Conservation (phyloP, 2,329 filamentous ascomycete genomes). For the Xylogone sp. region DNA sequence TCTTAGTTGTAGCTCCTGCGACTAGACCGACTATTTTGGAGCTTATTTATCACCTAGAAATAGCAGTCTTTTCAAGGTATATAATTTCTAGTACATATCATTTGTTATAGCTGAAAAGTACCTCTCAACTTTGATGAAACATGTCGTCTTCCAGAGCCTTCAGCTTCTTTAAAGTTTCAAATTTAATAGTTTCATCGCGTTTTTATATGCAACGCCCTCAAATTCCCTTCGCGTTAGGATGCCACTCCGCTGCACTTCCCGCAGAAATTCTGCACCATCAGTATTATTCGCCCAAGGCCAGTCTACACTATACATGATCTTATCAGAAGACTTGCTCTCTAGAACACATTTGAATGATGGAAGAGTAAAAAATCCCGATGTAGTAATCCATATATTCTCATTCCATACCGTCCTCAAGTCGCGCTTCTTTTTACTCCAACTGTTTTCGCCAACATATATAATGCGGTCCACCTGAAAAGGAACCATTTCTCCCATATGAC, state of each 20-base stretch:
- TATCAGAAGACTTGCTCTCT: slow-evolving; percentile 41
- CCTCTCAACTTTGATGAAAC: too few relatives aligned
- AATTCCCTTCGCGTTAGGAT: slow-evolving; percentile 46
- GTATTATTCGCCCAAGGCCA: slow-evolving; percentile 47
- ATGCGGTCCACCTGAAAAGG: slow-evolving; percentile 52
- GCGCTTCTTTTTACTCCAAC: slow-evolving; percentile 25
- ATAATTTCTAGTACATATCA: too few relatives aligned
- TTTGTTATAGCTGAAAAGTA: too few relatives aligned
- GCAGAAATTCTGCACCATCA: slow-evolving; percentile 43
- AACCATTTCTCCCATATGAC: slow-evolving; percentile 49
- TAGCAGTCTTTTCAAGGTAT: too few relatives aligned
- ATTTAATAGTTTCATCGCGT: slow-evolving; percentile 44
- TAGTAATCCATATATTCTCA: slow-evolving; percentile 55
- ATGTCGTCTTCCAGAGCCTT: slow-evolving; percentile 4
- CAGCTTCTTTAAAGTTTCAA: too few relatives aligned
- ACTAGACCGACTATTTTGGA: too few relatives aligned
- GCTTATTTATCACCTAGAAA: too few relatives aligned
- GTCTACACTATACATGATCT: slow-evolving; percentile 53
- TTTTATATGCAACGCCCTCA: slow-evolving; percentile 44
- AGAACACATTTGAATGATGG: slow-evolving; percentile 41
- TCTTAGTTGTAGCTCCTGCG: too few relatives aligned
- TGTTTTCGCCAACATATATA: slow-evolving; percentile 21
- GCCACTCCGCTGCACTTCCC: slow-evolving; percentile 44
- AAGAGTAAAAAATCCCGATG: slow-evolving; percentile 49
- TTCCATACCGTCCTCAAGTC: slow-evolving; percentile 48